Conservation (phyloP, 306 rosid species). For the Sindora glabra region DNA sequence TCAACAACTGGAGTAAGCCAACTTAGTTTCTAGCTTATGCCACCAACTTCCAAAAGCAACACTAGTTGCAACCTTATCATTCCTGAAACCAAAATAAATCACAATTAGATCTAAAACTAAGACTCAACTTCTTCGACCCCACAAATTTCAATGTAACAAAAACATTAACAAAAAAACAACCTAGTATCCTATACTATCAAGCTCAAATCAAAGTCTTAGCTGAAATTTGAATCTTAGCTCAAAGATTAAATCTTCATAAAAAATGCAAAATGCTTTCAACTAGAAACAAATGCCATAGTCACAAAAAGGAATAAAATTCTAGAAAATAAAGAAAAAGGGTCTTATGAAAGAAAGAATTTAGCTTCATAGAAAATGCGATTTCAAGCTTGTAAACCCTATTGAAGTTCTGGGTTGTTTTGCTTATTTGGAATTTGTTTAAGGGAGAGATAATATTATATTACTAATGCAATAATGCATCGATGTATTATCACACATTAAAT, state of each 20-base stretch:
- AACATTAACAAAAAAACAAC: neutral
- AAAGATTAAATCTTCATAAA: neutral
- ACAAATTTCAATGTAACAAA: neutral
- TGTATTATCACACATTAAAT: too few relatives aligned
- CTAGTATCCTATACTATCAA: neutral
- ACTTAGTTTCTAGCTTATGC: slow-evolving; percentile 12
- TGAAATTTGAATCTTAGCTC: neutral
- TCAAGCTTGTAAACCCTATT: too few relatives aligned
- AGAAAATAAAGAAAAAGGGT: neutral
- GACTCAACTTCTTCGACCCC: slow-evolving; percentile 1
- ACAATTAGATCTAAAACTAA: slow-evolving; percentile 34
- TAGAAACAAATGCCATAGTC: slow-evolving; percentile 20
- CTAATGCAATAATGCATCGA: too few relatives aligned
- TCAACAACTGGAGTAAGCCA: slow-evolving; percentile 18
- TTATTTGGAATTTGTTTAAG: too few relatives aligned
- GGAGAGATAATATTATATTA: too few relatives aligned
- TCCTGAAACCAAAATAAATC: slow-evolving; percentile 7
- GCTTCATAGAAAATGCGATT: slow-evolving; percentile 19
- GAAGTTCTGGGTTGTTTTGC: slow-evolving; percentile 9
- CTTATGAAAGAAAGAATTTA: neutral
- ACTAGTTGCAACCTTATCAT: slow-evolving; percentile 13
- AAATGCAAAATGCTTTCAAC: slow-evolving; percentile 7
- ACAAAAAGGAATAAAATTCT: neutral
- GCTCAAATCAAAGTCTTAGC: neutral
- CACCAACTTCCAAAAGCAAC: slow-evolving; percentile 21